These are phyloP conservation scores for Coccomyxa subellipsoidea DNA, from an alignment of 163 green algal genomes.

Conservation along the genomic window DNA sequence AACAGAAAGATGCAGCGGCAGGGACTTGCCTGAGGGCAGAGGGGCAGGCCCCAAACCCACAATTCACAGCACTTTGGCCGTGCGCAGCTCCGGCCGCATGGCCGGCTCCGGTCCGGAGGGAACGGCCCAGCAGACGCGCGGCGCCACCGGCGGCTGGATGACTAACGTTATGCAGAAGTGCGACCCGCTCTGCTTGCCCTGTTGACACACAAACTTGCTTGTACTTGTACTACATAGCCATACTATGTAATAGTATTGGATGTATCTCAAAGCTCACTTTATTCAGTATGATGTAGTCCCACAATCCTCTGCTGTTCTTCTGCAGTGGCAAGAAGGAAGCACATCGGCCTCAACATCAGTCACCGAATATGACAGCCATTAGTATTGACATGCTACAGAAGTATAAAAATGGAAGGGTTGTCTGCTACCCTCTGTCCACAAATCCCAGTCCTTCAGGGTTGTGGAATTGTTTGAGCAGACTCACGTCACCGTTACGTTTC, in stretches of 20 bases:
- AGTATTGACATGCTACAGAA: too few species aligned
- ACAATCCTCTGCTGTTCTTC: too few species aligned
- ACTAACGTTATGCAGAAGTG: slow-evolving; percentile 71
- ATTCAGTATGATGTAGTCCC: too few species aligned
- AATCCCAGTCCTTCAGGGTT: neutral
- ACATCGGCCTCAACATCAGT: too few species aligned
- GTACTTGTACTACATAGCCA: too few species aligned
- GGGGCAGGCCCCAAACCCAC: slow-evolving; percentile 9
- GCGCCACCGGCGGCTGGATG: slow-evolving; percentile 47
- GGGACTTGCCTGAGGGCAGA: neutral
- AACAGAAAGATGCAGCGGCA: neutral
- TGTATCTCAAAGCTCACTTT: too few species aligned
- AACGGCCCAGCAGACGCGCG: slow-evolving; percentile 28
- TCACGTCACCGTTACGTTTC: neutral
- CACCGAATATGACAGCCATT: too few species aligned
- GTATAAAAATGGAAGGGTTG: too few species aligned
- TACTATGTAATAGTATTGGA: too few species aligned
- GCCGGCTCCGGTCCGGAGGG: slow-evolving; percentile 3
- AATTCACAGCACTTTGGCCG: slow-evolving; percentile 35
- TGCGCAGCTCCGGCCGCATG: slow-evolving; percentile 11
- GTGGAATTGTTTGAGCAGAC: neutral
- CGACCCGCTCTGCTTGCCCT: neutral
- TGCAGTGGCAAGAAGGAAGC: too few species aligned
- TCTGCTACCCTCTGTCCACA: neutral
- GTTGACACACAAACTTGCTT: neutral